Evolutionary conservation across 1,284 basidiomycete species (phyloP).

Genomic region (Ganoderma boninense): DNA sequence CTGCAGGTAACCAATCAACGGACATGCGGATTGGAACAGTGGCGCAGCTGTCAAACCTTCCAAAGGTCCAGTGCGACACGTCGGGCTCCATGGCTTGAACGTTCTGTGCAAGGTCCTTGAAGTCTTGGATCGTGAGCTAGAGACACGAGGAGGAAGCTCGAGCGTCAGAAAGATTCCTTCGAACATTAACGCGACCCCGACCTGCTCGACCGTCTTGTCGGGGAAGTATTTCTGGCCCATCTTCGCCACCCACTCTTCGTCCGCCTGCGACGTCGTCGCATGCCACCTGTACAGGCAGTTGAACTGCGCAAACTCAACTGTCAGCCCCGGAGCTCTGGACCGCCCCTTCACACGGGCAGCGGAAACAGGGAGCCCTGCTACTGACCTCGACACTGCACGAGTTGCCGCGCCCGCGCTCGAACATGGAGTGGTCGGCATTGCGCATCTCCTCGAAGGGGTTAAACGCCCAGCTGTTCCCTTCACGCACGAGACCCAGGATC

Average conservation of each 20-base stretch:
- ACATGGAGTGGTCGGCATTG: constrained; percentile 62
- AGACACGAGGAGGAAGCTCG: not conserved
- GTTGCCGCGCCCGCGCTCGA: constrained; percentile 81
- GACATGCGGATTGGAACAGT: not conserved
- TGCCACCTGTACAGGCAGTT: constrained; percentile 89
- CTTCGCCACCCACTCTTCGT: constrained; percentile 71
- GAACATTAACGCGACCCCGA: constrained; percentile 19
- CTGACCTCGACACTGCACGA: constrained; percentile 78
- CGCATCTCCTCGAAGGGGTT: constrained; percentile 79
- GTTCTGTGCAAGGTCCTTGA: constrained; percentile 55
- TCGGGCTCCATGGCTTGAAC: constrained; percentile 53
- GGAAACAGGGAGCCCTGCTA: not conserved
- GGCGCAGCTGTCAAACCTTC: constrained; percentile 47
- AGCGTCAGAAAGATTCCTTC: not conserved
- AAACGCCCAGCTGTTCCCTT: constrained; percentile 77
- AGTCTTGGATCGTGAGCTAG: constrained; percentile 65
- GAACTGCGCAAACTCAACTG: constrained; percentile 56
- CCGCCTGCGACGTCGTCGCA: constrained; percentile 71
- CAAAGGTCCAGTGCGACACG: constrained; percentile 74
- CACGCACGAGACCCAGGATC: constrained; percentile 76
- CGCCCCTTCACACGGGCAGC: too few species aligned
- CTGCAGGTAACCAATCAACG: constrained; percentile 43
- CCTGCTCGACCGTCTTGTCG: constrained; percentile 57
- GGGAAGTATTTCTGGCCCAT: constrained; percentile 62
- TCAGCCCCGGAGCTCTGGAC: not conserved